Evolutionary conservation across 352 stramenopile species (phyloP).

Genomic region (Poterioochromonas sp.): DNA sequence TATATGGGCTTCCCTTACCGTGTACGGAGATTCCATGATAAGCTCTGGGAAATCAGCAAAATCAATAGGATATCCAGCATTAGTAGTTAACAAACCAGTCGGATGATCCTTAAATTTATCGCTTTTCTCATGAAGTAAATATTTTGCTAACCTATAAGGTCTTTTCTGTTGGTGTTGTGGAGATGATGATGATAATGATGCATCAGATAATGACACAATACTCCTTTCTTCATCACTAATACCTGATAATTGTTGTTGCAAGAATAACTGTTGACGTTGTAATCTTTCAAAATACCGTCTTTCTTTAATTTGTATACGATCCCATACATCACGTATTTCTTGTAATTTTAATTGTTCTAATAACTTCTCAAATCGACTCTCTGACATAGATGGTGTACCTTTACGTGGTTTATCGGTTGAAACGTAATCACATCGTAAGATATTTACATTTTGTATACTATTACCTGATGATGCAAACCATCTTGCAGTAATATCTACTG

Average conservation of each 20-base stretch:
- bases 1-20: background rate
- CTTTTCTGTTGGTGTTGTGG: too few species aligned
- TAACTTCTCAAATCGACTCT: background rate
- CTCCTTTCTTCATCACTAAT: too few species aligned
- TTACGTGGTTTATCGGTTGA: constrained; percentile 17
- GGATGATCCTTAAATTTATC: too few species aligned
- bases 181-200: too few species aligned
- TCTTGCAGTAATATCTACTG: background rate
- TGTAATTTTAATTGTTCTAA: background rate
- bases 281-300: background rate
- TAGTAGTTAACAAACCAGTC: too few species aligned
- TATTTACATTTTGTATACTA: background rate
- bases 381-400: background rate
- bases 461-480: constrained; percentile 5
- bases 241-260: too few species aligned
- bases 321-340: constrained; percentile 23
- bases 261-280: too few species aligned
- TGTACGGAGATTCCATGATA: background rate
- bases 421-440: constrained; percentile 28
- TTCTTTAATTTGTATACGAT: background rate
- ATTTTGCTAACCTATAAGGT: too few species aligned
- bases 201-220: too few species aligned
- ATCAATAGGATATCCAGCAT: background rate
- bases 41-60: constrained; percentile 22
- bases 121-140: too few species aligned